phyloP scores from a whole-genome alignment of 495 filamentous ascomycete species.

The Podospora pseudoanserina region DNA sequence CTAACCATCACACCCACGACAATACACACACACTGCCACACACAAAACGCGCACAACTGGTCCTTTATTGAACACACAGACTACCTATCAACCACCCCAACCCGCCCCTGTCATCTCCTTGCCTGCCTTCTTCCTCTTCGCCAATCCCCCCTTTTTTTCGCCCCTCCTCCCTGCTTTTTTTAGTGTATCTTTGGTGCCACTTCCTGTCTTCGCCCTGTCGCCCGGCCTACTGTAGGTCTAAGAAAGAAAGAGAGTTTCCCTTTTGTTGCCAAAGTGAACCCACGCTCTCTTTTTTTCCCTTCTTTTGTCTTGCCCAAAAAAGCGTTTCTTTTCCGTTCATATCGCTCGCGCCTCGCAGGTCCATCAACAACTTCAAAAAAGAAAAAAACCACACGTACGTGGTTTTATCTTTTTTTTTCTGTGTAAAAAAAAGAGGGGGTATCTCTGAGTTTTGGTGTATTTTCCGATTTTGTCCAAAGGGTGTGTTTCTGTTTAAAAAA shows the following conservation, averaged over 20 bases:
- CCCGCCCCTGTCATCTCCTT: not conserved
- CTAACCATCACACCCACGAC: not conserved
- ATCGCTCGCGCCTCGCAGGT: not conserved
- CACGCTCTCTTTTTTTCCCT: no score
- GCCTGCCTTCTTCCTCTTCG: not conserved
- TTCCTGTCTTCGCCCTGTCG: not conserved
- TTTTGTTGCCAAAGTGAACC: not conserved
- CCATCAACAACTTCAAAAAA: not conserved
- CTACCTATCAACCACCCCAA: not conserved
- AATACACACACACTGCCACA: not conserved
- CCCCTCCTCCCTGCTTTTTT: not conserved
- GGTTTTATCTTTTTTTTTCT: not conserved
- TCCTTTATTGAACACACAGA: not conserved
- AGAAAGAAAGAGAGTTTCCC: not conserved
- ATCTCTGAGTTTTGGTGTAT: not conserved
- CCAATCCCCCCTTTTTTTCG: not conserved
- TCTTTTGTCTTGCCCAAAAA: not conserved
- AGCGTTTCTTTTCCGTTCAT: not conserved
- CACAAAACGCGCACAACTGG: not conserved
- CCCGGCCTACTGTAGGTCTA: not conserved
- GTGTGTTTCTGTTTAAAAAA: not conserved
- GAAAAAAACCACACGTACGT: not conserved
- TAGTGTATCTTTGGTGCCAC: not conserved
- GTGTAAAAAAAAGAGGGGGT: not conserved
- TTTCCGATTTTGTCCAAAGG: not conserved